Conservation (phyloP, 345 rosid species). For the Punica granatum region DNA sequence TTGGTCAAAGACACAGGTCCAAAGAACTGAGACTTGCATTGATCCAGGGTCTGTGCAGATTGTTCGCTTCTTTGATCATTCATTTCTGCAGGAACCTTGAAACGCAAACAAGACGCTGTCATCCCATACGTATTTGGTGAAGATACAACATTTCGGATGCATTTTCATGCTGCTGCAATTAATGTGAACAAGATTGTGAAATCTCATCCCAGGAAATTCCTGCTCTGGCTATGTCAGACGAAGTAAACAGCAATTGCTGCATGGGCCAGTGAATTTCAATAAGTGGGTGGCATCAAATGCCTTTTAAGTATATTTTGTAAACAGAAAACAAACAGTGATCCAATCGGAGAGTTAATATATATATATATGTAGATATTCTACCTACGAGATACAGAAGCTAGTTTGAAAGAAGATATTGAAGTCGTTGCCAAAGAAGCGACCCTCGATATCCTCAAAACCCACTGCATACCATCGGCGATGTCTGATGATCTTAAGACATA, state of each 20-base stretch:
- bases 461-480: constrained; percentile 60
- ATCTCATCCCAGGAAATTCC: neutral
- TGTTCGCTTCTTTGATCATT: constrained; percentile 42
- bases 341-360: neutral
- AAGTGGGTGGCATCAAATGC: neutral
- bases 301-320: neutral
- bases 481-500: constrained; percentile 54
- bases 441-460: constrained; percentile 47
- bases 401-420: neutral
- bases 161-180: neutral
- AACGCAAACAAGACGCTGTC: constrained; percentile 32
- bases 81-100: constrained; percentile 76
- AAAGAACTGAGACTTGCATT: constrained; percentile 32
- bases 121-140: neutral
- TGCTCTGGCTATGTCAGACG: neutral
- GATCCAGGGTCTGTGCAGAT: constrained; percentile 39
- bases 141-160: neutral
- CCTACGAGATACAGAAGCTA: neutral
- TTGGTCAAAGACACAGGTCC: constrained; percentile 35
- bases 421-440: constrained; percentile 49
- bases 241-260: constrained; percentile 1
- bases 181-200: neutral
- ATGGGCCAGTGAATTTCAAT: neutral
- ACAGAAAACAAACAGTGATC: neutral
- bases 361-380: neutral